Conservation (phyloP, 2,329 filamentous ascomycete genomes). For the Fusarium bactridioides region DNA sequence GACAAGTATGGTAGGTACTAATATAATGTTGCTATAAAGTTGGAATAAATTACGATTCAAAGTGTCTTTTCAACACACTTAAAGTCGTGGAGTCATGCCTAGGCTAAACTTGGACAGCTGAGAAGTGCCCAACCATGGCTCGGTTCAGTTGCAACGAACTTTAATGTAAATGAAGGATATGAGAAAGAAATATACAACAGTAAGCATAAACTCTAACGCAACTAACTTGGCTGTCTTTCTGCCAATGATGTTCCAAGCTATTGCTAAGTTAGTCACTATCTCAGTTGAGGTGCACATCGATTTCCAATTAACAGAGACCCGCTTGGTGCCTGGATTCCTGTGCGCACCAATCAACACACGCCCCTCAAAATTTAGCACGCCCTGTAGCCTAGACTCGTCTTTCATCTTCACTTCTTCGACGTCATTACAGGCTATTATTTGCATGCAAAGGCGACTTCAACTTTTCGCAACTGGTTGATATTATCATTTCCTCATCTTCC, state of each 20-base stretch:
- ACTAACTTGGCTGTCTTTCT: not conserved
- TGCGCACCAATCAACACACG: constrained; percentile 24
- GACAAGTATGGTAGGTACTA: no score
- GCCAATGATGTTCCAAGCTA: no score
- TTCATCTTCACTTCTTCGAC: constrained; percentile 21
- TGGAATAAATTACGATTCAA: fast-evolving
- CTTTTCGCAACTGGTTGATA: not conserved
- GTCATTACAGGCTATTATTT: constrained; percentile 18
- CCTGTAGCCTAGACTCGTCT: constrained; percentile 10
- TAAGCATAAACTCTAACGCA: not conserved
- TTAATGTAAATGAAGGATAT: no score
- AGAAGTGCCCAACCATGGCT: not conserved
- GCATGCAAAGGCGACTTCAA: not conserved
- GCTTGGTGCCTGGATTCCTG: constrained; percentile 21
- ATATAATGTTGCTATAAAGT: not conserved
- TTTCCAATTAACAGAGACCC: not conserved
- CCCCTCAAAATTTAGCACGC: not conserved
- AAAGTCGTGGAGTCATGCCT: not conserved
- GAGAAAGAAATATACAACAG: not conserved
- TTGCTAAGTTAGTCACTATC: not conserved
- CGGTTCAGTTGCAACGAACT: not conserved
- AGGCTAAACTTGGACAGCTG: not conserved
- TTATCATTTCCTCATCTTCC: not conserved
- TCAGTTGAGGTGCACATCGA: not conserved
- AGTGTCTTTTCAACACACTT: not conserved